phyloP scores from a whole-genome alignment of 2,329 filamentous ascomycete species.

The Aspergillus oerlinghausenensis region DNA sequence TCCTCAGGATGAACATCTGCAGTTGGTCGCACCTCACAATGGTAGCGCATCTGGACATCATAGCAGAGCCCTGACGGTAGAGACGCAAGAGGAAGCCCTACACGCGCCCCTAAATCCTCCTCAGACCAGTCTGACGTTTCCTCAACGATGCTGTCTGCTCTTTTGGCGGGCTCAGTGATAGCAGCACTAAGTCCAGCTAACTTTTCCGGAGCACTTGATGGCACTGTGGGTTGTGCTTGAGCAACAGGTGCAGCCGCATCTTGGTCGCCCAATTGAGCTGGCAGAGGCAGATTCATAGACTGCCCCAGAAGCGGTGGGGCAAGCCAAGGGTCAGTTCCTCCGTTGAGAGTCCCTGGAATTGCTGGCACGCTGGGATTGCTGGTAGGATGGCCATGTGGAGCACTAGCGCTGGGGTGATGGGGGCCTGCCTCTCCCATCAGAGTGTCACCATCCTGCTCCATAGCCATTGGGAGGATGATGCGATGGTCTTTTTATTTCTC shows the following conservation, averaged over 20 bases:
- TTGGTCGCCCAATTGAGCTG: conserved; percentile 6
- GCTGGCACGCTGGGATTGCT: conserved; percentile 12
- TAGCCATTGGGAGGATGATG: conserved; percentile 9
- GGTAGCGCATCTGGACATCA: conserved; percentile 91
- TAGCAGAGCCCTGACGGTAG: conserved; percentile 78
- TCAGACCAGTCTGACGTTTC: conserved; percentile 41
- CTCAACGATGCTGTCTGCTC: conserved; percentile 33
- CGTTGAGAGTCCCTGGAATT: conserved; percentile 16
- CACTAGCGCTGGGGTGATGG: conserved; percentile 13
- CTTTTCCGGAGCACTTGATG: conserved; percentile 21
- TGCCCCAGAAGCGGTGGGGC: conserved; percentile 19
- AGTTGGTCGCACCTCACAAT: conserved; percentile 71
- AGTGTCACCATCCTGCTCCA: conserved; percentile 38
- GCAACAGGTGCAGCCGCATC: conserved; percentile 3
- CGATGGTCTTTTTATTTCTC: conserved; percentile 7
- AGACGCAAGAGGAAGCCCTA: conserved; percentile 44
- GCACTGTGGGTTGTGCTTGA: conserved; percentile 9
- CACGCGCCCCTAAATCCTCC: conserved; percentile 30
- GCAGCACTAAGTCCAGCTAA: conserved; percentile 22
- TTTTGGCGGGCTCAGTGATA: conserved; percentile 16
- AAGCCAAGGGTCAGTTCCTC: conserved; percentile 17
- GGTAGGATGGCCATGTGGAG: conserved; percentile 12
- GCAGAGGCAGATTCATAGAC: conserved; percentile 17
- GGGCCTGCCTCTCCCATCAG: conserved; percentile 33
- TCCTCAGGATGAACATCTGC: conserved; percentile 87